Evolutionary conservation across 305 asterid genomes (phyloP).

Genomic region (Andrographis paniculata): DNA sequence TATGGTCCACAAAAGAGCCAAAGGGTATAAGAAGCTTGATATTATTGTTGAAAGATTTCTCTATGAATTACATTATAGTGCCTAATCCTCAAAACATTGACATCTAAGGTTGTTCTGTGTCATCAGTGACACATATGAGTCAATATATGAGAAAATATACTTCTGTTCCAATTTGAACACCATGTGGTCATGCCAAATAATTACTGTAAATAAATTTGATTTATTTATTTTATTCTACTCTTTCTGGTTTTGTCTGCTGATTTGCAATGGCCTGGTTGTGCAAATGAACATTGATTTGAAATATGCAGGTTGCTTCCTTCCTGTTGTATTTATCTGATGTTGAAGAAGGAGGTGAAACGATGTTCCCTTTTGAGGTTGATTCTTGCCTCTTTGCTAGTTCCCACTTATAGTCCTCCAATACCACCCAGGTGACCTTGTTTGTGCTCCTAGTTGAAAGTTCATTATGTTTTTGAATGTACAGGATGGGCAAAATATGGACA

Average conservation of each 20-base stretch:
- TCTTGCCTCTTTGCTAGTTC: constrained; percentile 7
- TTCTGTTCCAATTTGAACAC: constrained; percentile 1
- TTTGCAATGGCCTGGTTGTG: constrained; percentile 8
- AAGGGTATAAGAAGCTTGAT: constrained; percentile 45
- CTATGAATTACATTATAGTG: constrained; percentile 3
- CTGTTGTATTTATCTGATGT: constrained; percentile 86
- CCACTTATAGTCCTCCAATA: constrained; percentile 1
- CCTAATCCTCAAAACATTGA: constrained; percentile 1
- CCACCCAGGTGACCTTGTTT: background rate
- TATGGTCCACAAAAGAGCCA: constrained; percentile 95
- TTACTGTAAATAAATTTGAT: too few species aligned
- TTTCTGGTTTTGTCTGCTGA: background rate
- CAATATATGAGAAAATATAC: background rate
- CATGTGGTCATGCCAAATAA: constrained; percentile 8
- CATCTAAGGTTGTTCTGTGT: constrained; percentile 3
- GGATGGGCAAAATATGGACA: constrained; percentile 69
- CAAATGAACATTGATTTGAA: constrained; percentile 13
- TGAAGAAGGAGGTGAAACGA: constrained; percentile 96
- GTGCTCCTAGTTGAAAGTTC: background rate
- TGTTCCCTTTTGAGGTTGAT: constrained; percentile 85
- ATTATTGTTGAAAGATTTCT: constrained; percentile 14
- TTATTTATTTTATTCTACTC: background rate
- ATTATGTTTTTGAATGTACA: constrained; percentile 24
- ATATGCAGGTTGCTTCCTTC: constrained; percentile 75
- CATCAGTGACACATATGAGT: constrained; percentile 3